Conservation (phyloP, 228 moss, liverwort and hornwort genomes). For the Sphagnum fallax region DNA sequence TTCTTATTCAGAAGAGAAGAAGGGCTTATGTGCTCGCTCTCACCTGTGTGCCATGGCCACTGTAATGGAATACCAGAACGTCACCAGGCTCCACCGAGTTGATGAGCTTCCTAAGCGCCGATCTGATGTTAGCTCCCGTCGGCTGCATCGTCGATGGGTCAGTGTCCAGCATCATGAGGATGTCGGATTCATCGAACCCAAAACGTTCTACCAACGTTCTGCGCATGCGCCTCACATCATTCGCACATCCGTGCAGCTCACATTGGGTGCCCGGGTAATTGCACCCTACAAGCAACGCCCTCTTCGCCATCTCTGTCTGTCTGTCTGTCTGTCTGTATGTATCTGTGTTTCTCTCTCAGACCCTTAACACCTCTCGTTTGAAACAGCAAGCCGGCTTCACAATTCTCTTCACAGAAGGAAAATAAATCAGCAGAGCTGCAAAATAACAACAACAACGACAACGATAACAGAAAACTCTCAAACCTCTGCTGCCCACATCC, state of each 20-base stretch:
- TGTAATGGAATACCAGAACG: constrained; percentile 35
- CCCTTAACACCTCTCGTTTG: too few relatives aligned
- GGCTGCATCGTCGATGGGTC: constrained; percentile 30
- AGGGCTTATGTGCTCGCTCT: neutral
- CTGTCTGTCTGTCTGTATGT: neutral
- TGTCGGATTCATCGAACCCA: constrained; percentile 20
- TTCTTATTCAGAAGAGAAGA: too few relatives aligned
- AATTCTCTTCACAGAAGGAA: too few relatives aligned
- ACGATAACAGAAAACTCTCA: too few relatives aligned
- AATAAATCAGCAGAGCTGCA: too few relatives aligned
- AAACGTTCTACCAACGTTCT: constrained; percentile 7
- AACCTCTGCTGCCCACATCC: too few relatives aligned
- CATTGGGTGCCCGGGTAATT: constrained; percentile 17
- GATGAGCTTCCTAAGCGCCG: constrained; percentile 20
- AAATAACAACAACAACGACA: too few relatives aligned
- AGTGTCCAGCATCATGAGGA: constrained; percentile 19
- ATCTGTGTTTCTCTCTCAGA: too few relatives aligned
- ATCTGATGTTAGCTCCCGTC: constrained; percentile 42
- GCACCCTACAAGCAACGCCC: constrained; percentile 21
- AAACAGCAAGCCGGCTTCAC: too few relatives aligned
- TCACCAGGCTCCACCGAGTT: constrained; percentile 17
- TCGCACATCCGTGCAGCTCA: constrained; percentile 17
- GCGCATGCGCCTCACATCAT: constrained; percentile 19
- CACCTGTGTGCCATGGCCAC: constrained; percentile 36
- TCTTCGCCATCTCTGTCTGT: constrained; percentile 14